These are phyloP conservation scores for Sistotremastrum suecicum DNA, from an alignment of 768 basidiomycete species.

Conservation along the genomic window DNA sequence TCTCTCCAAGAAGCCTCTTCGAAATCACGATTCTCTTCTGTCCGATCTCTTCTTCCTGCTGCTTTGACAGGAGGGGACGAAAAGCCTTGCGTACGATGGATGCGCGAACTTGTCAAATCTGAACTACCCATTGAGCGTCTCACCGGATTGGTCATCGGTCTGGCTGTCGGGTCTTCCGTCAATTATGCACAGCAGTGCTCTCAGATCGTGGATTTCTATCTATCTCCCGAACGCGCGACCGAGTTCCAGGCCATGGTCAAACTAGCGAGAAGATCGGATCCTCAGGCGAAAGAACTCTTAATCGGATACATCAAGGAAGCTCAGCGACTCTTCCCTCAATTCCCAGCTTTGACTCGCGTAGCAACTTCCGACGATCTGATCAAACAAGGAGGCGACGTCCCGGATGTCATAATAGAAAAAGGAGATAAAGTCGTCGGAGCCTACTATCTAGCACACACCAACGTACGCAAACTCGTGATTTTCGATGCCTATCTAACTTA, in stretches of 20 bases:
- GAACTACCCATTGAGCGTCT: conserved; percentile 28
- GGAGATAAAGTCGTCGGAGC: conserved; percentile 28
- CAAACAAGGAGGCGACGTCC: conserved; percentile 20
- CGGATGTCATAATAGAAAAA: conserved; percentile 21
- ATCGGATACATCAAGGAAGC: conserved; percentile 38
- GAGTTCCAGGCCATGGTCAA: conserved; percentile 26
- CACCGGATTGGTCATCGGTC: conserved; percentile 29
- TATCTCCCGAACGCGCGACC: conserved; percentile 25
- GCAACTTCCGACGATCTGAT: conserved; percentile 21
- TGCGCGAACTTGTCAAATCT: conserved; percentile 21
- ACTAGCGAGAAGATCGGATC: conserved; percentile 20
- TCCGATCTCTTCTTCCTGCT: no score
- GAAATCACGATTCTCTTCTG: conserved; percentile 1
- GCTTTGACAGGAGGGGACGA: conserved; percentile 18
- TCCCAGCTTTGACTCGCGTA: conserved; percentile 26
- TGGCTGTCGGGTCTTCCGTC: conserved; percentile 33
- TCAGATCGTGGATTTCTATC: conserved; percentile 39
- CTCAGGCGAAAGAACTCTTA: conserved; percentile 21
- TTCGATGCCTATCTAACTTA: background rate
- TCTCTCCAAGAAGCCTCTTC: conserved; percentile 17
- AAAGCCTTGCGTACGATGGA: conserved; percentile 24
- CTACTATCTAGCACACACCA: conserved; percentile 30
- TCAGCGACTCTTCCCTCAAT: conserved; percentile 30
- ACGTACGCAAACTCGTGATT: conserved; percentile 12
- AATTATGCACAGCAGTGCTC: conserved; percentile 26